A percentile compares a stretch with the other conserved stretches of the same genome.
phyloP scores from a whole-genome alignment of 768 basidiomycete genomes.

The Phanerochaete carnosa region DNA sequence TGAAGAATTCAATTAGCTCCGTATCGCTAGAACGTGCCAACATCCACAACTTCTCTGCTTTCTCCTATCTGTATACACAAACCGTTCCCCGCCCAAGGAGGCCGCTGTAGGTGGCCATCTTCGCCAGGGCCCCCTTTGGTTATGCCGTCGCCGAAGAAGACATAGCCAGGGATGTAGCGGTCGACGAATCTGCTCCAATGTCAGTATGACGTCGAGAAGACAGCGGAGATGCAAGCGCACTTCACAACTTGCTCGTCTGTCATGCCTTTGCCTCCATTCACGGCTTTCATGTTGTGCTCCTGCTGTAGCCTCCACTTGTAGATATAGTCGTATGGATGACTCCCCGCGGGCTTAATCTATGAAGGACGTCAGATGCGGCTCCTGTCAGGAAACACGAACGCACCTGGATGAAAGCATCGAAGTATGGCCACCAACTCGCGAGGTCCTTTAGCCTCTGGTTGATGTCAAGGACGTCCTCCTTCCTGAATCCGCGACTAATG shows the following conservation, averaged over 20 bases:
- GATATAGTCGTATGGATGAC: constrained; percentile 46
- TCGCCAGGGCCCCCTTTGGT: constrained; percentile 25
- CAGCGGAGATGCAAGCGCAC: constrained; percentile 21
- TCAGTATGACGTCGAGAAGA: not conserved
- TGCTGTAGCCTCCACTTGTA: constrained; percentile 90
- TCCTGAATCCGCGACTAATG: constrained; percentile 35
- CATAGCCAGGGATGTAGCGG: constrained; percentile 92
- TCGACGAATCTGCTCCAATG: constrained; percentile 66
- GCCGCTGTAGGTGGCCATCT: constrained; percentile 10
- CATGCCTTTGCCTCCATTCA: constrained; percentile 88
- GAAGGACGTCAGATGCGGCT: not conserved
- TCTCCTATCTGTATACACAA: constrained; percentile 54
- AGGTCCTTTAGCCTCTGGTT: constrained; percentile 65
- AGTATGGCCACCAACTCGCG: constrained; percentile 60
- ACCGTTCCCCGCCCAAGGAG: constrained; percentile 47
- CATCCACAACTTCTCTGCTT: constrained; percentile 43
- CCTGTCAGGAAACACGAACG: constrained; percentile 12
- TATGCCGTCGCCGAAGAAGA: constrained; percentile 74
- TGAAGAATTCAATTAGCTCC: not conserved
- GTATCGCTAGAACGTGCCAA: constrained; percentile 35
- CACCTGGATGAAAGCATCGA: constrained; percentile 80
- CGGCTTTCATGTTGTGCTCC: constrained; percentile 83
- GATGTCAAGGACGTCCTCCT: constrained; percentile 56
- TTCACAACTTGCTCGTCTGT: constrained; percentile 70
- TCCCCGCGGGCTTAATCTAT: constrained; percentile 37